Percentiles rank a stretch among this genome's conserved stretches.
Conservation (phyloP, 2,329 filamentous ascomycete species). For the Hymenoscyphus albidus region DNA sequence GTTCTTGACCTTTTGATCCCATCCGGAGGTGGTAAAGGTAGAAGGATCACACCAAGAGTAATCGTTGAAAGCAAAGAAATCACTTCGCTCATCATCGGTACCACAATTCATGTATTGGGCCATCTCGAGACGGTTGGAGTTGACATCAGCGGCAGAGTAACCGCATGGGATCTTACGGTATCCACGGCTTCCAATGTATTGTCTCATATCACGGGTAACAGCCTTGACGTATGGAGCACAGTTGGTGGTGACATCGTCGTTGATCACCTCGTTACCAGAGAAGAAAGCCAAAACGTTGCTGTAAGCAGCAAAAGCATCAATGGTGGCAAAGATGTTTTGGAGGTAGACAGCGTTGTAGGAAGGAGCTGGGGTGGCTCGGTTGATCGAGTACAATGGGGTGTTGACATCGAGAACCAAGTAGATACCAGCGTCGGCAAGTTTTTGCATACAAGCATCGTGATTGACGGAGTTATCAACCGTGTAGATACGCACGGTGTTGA, state of each 20-base stretch:
- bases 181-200: conserved; percentile 46
- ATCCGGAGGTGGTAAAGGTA: conserved; percentile 56
- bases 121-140: conserved; percentile 64
- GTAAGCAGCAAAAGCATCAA: conserved; percentile 65
- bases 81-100: conserved; percentile 59
- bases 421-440: conserved; percentile 65
- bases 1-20: conserved; percentile 66
- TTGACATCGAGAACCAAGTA: conserved; percentile 71
- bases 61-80: conserved; percentile 66
- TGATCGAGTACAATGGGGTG: conserved; percentile 68
- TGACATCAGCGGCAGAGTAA: conserved; percentile 63
- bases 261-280: conserved; percentile 58
- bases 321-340: conserved; percentile 67
- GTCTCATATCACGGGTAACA: conserved; percentile 54
- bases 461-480: conserved; percentile 66
- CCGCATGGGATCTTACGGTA: conserved; percentile 52
- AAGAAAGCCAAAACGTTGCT: conserved; percentile 64
- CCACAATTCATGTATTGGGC: conserved; percentile 73
- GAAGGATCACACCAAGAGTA: conserved; percentile 64
- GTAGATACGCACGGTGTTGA: conserved; percentile 73
- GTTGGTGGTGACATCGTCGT: conserved; percentile 47
- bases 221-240: conserved; percentile 57
- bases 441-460: conserved; percentile 67
- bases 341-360: conserved; percentile 70
- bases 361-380: conserved; percentile 52